phyloP scores from a whole-genome alignment of 257 asterid species.

The Echites panduratus region DNA sequence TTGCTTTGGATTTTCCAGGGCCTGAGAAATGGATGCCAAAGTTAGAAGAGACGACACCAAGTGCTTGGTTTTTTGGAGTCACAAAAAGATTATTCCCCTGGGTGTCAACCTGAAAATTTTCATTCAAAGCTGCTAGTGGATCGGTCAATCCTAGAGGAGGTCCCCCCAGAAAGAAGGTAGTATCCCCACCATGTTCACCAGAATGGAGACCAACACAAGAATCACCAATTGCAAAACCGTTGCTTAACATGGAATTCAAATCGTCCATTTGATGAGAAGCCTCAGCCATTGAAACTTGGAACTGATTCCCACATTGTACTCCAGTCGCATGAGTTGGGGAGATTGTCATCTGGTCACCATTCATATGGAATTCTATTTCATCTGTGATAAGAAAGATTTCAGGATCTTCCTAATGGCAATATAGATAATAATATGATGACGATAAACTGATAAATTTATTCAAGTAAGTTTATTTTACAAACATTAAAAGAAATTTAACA shows the following conservation, averaged over 20 bases:
- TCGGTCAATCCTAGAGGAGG: constrained; percentile 26
- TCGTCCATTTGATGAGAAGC: constrained; percentile 35
- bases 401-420: background rate
- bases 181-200: constrained; percentile 28
- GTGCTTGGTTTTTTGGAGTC: constrained; percentile 33
- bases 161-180: constrained; percentile 20
- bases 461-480: background rate
- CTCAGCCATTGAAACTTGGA: constrained; percentile 33
- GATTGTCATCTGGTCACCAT: constrained; percentile 23
- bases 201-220: constrained; percentile 33
- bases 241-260: constrained; percentile 29
- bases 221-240: constrained; percentile 33
- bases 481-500: background rate
- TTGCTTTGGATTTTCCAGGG: constrained; percentile 39
- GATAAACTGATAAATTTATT: no score
- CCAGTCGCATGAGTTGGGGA: constrained; percentile 26
- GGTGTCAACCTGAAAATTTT: constrained; percentile 30
- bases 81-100: constrained; percentile 32
- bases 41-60: constrained; percentile 35
- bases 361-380: constrained; percentile 33
- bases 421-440: background rate
- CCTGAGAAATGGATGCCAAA: constrained; percentile 32
- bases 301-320: constrained; percentile 28
- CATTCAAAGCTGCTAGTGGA: constrained; percentile 22
- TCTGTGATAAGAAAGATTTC: constrained; percentile 21